Conservation (phyloP, 805 yeast genomes). For the Teunomyces stri region DNA sequence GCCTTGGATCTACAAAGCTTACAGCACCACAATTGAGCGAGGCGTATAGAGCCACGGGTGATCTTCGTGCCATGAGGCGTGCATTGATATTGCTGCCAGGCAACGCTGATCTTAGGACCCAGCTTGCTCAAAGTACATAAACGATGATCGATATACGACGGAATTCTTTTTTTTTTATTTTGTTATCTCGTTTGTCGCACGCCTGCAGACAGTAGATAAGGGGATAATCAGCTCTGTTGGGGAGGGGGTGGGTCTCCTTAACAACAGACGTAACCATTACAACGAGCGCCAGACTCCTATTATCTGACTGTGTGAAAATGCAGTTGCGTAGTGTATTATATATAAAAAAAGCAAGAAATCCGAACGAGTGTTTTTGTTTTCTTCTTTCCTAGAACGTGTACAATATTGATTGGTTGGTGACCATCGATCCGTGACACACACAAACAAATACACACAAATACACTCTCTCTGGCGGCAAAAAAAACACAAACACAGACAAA, state of each 20-base stretch:
- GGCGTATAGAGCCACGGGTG: slow-evolving; percentile 48
- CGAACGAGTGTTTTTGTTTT: too few relatives aligned
- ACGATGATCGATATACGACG: neutral
- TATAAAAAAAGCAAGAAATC: too few relatives aligned
- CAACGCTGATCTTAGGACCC: neutral
- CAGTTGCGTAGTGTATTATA: neutral
- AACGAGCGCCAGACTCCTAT: neutral
- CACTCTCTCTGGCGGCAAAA: neutral
- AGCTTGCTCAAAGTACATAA: neutral
- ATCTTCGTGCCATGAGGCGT: slow-evolving; percentile 59
- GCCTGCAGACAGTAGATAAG: neutral
- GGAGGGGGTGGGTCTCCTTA: neutral
- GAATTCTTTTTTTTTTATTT: too few relatives aligned
- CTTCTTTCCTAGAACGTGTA: too few relatives aligned
- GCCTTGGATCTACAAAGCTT: slow-evolving; percentile 47
- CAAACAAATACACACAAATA: too few relatives aligned
- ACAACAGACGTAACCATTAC: neutral
- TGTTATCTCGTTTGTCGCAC: too few relatives aligned
- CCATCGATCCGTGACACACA: too few relatives aligned
- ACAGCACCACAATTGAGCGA: slow-evolving; percentile 51
- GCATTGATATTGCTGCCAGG: slow-evolving; percentile 49
- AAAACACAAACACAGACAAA: neutral
- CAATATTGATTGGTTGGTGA: too few relatives aligned
- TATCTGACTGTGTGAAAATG: neutral
- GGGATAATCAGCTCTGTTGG: neutral